phyloP scores from a whole-genome alignment of 345 rosid genomes.

The Lumnitzera littorea region DNA sequence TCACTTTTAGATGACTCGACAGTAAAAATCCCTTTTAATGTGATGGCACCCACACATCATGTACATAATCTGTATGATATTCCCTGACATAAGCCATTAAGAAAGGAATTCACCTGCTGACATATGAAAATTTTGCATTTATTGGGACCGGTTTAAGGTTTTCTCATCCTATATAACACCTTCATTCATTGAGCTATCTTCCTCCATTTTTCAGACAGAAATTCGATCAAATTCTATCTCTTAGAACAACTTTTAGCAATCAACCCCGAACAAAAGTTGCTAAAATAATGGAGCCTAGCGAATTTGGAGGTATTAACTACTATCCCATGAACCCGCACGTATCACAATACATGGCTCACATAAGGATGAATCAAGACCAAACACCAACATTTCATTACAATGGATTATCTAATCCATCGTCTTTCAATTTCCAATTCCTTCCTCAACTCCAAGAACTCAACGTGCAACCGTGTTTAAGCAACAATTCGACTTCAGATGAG shows the following conservation, averaged over 20 bases:
- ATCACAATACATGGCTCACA: conserved; percentile 8
- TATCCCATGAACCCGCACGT: conserved; percentile 1
- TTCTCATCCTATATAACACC: conserved; percentile 12
- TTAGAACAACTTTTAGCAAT: background rate
- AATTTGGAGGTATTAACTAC: conserved; percentile 2
- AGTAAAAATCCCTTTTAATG: background rate
- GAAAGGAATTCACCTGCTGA: too few relatives aligned
- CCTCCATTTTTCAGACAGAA: background rate
- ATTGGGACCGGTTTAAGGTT: conserved; percentile 4
- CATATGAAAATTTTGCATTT: background rate
- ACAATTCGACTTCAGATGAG: conserved; percentile 19
- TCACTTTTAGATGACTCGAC: too few relatives aligned
- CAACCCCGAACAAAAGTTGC: background rate
- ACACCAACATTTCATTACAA: conserved; percentile 11
- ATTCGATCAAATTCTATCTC: background rate
- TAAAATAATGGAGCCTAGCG: conserved; percentile 13
- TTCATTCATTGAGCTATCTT: background rate
- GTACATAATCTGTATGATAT: conserved; percentile 6
- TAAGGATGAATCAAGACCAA: conserved; percentile 13
- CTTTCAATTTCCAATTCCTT: conserved; percentile 1
- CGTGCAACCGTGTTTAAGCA: conserved; percentile 2
- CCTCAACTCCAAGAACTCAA: conserved; percentile 5
- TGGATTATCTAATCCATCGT: conserved; percentile 4
- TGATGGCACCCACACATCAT: background rate
- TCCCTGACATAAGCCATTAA: background rate